Conservation (phyloP, 2,329 filamentous ascomycete genomes). For the Taxawa tesnikishii region DNA sequence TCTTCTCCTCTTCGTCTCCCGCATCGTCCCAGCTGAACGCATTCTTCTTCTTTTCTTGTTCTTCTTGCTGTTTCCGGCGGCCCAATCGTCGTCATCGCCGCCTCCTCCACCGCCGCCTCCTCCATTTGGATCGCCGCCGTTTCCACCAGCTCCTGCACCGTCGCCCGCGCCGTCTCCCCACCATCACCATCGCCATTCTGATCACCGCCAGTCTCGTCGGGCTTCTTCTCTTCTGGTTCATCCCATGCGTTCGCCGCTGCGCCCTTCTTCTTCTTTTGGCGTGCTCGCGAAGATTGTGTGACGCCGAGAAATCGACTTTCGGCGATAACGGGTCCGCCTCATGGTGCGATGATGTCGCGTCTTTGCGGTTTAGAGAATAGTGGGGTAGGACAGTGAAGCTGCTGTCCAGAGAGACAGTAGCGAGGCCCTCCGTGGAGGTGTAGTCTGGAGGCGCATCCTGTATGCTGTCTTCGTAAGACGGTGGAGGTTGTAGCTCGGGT, state of each 20-base stretch:
- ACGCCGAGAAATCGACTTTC: constrained; percentile 45
- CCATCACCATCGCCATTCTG: constrained; percentile 22
- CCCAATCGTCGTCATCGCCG: constrained; percentile 21
- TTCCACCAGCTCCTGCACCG: constrained; percentile 20
- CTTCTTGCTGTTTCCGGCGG: constrained; percentile 16
- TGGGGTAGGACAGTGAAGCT: not conserved
- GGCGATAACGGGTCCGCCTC: constrained; percentile 14
- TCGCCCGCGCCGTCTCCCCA: constrained; percentile 17
- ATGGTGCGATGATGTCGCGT: constrained; percentile 7
- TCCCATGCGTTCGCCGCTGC: constrained; percentile 28
- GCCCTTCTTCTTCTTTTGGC: constrained; percentile 34
- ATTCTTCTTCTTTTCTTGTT: constrained; percentile 21
- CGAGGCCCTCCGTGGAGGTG: constrained; percentile 27
- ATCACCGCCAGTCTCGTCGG: constrained; percentile 22
- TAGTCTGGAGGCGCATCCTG: constrained; percentile 33
- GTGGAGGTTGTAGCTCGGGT: constrained; percentile 16
- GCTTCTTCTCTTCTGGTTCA: constrained; percentile 34
- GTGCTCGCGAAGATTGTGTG: constrained; percentile 39
- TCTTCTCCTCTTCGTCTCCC: constrained; percentile 6
- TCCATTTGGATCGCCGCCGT: constrained; percentile 16
- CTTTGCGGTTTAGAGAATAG: constrained; percentile 14
- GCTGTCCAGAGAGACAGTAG: constrained; percentile 10
- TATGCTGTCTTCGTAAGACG: constrained; percentile 30
- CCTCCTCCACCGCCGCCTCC: constrained; percentile 17
- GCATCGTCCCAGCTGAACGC: constrained; percentile 10